Percentiles rank a stretch among this genome's conserved stretches.
phyloP scores from a whole-genome alignment of 2,329 filamentous ascomycete species.

The Cytospora leucostoma region DNA sequence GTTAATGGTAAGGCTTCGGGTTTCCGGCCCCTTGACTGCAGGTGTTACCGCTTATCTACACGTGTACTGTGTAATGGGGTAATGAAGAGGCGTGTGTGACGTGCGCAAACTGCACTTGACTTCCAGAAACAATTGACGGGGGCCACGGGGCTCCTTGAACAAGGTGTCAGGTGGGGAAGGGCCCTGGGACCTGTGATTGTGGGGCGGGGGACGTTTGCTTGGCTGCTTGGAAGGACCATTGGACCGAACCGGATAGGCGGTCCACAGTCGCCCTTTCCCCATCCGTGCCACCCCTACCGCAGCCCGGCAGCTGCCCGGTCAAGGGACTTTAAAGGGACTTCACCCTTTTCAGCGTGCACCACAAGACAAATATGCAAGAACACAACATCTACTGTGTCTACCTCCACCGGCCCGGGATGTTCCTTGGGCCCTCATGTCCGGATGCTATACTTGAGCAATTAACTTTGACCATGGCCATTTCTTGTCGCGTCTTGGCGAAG shows the following conservation, averaged over 20 bases:
- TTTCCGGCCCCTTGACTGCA: not conserved
- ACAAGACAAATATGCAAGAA: too few relatives aligned
- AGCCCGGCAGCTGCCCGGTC: not conserved
- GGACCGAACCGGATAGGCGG: not conserved
- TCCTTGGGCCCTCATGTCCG: too few relatives aligned
- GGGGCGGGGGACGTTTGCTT: not conserved
- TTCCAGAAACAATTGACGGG: not conserved
- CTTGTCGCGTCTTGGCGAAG: not conserved
- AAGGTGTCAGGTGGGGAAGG: not conserved
- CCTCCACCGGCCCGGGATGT: not conserved
- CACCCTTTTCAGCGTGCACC: not conserved
- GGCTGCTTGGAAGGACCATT: not conserved
- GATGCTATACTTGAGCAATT: too few relatives aligned
- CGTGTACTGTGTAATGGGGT: not conserved
- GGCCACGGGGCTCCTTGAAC: not conserved
- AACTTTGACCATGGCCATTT: too few relatives aligned
- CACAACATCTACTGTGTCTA: not conserved
- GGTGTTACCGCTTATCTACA: not conserved
- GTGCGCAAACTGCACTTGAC: not conserved
- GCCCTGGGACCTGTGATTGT: not conserved
- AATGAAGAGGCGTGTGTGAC: not conserved
- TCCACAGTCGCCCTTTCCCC: constrained; percentile 1
- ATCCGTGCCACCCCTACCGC: constrained; percentile 1
- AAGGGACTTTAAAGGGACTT: not conserved
- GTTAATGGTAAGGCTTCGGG: not conserved